Conservation (phyloP, 192 early-diverging fungal genomes). For the Phlyctochytrium bullatum region DNA sequence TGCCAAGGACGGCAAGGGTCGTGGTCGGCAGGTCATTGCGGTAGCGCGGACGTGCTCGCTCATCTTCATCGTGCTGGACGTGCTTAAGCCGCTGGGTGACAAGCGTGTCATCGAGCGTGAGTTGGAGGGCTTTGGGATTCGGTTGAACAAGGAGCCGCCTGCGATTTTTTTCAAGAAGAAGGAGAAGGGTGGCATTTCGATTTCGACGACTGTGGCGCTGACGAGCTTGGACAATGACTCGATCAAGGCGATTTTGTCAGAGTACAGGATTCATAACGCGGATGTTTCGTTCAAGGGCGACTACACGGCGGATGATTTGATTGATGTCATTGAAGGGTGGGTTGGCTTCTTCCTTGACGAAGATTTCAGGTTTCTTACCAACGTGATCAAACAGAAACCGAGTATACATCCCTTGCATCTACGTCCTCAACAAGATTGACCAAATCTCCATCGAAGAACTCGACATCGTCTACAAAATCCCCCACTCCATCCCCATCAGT, state of each 20-base stretch:
- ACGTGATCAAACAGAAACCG: slow-evolving; percentile 49
- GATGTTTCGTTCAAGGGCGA: slow-evolving; percentile 93
- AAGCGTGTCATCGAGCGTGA: slow-evolving; percentile 95
- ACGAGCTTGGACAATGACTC: slow-evolving; percentile 84
- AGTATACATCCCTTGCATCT: slow-evolving; percentile 93
- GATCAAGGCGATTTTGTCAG: slow-evolving; percentile 90
- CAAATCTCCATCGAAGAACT: slow-evolving; percentile 95
- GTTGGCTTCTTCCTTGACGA: slow-evolving; percentile 2
- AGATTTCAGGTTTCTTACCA: background rate
- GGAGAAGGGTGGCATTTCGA: slow-evolving; percentile 96
- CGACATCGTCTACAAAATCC: slow-evolving; percentile 95
- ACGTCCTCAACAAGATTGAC: slow-evolving; percentile 99
- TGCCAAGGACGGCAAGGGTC: slow-evolving; percentile 98
- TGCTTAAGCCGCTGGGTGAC: slow-evolving; percentile 93
- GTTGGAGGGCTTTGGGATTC: slow-evolving; percentile 96
- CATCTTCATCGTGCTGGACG: slow-evolving; percentile 96
- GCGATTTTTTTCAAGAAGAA: slow-evolving; percentile 96
- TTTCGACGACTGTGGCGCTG: slow-evolving; percentile 89
- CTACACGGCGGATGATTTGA: slow-evolving; percentile 90
- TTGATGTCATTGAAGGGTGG: slow-evolving; percentile 93
- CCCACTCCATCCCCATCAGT: slow-evolving; percentile 78
- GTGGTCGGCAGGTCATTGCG: slow-evolving; percentile 95
- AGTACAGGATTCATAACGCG: slow-evolving; percentile 97
- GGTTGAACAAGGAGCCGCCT: slow-evolving; percentile 94
- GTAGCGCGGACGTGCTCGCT: slow-evolving; percentile 97